Conservation (phyloP, 2,329 filamentous ascomycete genomes). For the Emergomyces orientalis region DNA sequence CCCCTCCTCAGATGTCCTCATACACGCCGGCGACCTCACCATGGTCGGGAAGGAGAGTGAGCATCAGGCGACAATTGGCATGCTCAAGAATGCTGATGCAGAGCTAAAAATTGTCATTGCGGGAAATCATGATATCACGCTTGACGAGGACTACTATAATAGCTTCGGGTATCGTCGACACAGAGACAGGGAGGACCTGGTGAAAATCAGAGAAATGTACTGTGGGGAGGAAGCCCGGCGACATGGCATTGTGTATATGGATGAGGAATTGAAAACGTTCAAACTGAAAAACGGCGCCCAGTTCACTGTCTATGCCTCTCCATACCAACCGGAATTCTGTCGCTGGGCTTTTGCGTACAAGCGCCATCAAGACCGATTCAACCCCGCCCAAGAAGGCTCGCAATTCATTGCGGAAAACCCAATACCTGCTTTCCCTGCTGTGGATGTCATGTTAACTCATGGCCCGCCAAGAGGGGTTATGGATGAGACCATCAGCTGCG, state of each 20-base stretch:
- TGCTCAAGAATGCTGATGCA: slow-evolving; percentile 43
- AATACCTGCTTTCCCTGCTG: slow-evolving; percentile 35
- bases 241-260: slow-evolving; percentile 46
- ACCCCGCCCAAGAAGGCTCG: slow-evolving; percentile 23
- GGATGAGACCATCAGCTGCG: slow-evolving; percentile 30
- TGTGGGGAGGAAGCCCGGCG: slow-evolving; percentile 34
- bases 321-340: slow-evolving; percentile 48
- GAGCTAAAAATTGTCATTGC: slow-evolving; percentile 54
- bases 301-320: slow-evolving; percentile 44
- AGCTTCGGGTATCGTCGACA: slow-evolving; percentile 17
- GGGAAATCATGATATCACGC: slow-evolving; percentile 53
- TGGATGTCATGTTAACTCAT: slow-evolving; percentile 54
- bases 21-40: slow-evolving; percentile 53
- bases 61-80: slow-evolving; percentile 39
- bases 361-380: slow-evolving; percentile 44
- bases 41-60: slow-evolving; percentile 41
- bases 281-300: slow-evolving; percentile 40
- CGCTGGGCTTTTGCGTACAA: slow-evolving; percentile 49
- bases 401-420: slow-evolving; percentile 27
- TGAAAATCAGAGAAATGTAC: slow-evolving; percentile 39
- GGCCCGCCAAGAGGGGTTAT: slow-evolving; percentile 47
- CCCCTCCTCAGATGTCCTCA: slow-evolving; percentile 44
- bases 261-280: slow-evolving; percentile 45
- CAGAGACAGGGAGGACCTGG: slow-evolving; percentile 21
- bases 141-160: slow-evolving; percentile 45